Evolutionary conservation across 495 filamentous ascomycete genomes (phyloP), one percentile per base, ranked within the genome.

Genomic region (Acidomyces sp.): DNA sequence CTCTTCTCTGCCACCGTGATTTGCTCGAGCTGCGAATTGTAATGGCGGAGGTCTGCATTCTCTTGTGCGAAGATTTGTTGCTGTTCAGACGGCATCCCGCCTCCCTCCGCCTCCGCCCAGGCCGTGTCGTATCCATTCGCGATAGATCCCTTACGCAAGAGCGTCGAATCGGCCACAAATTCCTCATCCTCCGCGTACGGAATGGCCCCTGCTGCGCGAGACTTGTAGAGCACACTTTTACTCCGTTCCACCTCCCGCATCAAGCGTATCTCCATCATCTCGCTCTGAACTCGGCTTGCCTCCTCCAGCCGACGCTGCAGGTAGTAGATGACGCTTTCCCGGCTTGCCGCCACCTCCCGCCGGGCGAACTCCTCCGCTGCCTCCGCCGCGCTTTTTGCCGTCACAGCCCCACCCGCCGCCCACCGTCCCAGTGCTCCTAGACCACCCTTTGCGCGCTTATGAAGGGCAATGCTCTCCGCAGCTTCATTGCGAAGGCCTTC

Each of bases 1-100:
- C 85, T 93, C 55, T 78, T 80, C 60, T 99, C 88, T 2, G 90
- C 78, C 44, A 68, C 90, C 84, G 78, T 82, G 44, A 96, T 84
- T 71, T 95, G 88, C 54, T 88, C 79, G 55, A 95, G 64, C 0
- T 80, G 84, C 59, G 81, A 82, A 58, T 95, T 82, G 58, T 88
- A 93, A 60, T 93, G 82, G 59, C 76, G 80, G 37, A 96, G 62
- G 39, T 81, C 72, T 55, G 85, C 77, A 57, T 99, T 96, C 59
- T 95, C 87, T 60, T 82, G 74, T 27, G 84, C 87, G 62, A 99
- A 95, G 48, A 95, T 68, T 59, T 94, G 88, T 39, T 85, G 59
- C 58, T 96, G 87, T 48, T 93, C 85, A 43, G 80, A 69, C 22
- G 70, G 61, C 16, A 21, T 21, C 5, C 34, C 34, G 17, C 6